A percentile compares a stretch with the other conserved stretches of the same genome.
phyloP scores from a whole-genome alignment of 306 rosid species.

The Senna tora region DNA sequence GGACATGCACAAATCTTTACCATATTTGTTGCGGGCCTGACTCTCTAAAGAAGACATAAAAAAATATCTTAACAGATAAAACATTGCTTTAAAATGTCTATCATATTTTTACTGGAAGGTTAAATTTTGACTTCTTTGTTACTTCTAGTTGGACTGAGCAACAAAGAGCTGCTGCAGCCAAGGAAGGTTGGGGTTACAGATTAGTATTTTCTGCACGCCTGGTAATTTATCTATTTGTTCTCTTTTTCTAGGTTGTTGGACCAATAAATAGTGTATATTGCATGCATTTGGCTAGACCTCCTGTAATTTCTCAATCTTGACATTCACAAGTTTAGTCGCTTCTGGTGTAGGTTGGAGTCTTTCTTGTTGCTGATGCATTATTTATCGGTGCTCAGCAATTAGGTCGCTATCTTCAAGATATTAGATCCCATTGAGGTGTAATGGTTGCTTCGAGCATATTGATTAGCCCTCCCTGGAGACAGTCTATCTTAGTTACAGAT shows the following conservation, averaged over 20 bases:
- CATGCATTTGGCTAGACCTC: constrained; percentile 16
- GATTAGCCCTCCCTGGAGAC: constrained; percentile 26
- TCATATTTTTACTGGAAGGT: constrained; percentile 15
- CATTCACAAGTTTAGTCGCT: constrained; percentile 27
- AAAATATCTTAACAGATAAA: constrained; percentile 2
- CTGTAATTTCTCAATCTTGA: constrained; percentile 6
- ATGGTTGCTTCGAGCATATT: constrained; percentile 26
- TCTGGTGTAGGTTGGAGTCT: constrained; percentile 65
- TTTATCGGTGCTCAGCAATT: constrained; percentile 76
- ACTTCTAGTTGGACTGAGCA: constrained; percentile 87
- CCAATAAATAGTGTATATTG: background rate
- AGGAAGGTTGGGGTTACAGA: constrained; percentile 89
- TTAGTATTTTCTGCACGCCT: constrained; percentile 84
- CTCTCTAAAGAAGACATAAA: background rate
- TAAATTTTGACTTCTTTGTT: constrained; percentile 30
- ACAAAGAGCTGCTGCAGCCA: constrained; percentile 84
- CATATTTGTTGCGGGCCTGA: constrained; percentile 6
- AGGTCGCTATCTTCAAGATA: constrained; percentile 73
- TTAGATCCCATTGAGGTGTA: constrained; percentile 58
- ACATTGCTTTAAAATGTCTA: constrained; percentile 12
- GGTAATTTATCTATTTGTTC: constrained; percentile 49
- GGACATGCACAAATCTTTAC: constrained; percentile 13
- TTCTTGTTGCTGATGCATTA: constrained; percentile 72
- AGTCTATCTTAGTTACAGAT: constrained; percentile 28
- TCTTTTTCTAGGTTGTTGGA: background rate